Evolutionary conservation across 2,329 filamentous ascomycete species (phyloP).

Genomic region (Chalara sp.): DNA sequence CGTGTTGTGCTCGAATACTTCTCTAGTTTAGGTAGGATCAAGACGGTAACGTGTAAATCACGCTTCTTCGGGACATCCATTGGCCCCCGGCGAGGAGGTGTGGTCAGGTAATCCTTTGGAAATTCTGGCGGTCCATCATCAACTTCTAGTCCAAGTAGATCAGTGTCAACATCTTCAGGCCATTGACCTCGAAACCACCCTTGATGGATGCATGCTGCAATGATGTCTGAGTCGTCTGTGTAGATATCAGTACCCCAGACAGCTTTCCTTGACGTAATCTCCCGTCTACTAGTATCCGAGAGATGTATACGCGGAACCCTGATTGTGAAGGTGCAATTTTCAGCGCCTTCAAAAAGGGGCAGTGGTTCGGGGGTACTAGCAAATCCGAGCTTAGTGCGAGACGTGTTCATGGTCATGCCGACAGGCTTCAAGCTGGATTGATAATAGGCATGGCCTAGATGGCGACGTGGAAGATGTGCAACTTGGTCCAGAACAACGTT

Average conservation of each 20-base stretch:
- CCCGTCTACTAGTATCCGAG: constrained; percentile 61
- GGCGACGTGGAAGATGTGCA: constrained; percentile 62
- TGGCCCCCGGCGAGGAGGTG: constrained; percentile 54
- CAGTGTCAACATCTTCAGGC: constrained; percentile 67
- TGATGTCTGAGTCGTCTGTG: constrained; percentile 89
- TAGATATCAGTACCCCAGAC: constrained; percentile 94
- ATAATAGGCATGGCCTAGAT: constrained; percentile 83
- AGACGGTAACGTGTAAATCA: constrained; percentile 80
- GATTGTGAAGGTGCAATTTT: constrained; percentile 84
- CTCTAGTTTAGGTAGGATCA: constrained; percentile 74
- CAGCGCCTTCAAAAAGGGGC: constrained; percentile 64
- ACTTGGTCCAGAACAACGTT: constrained; percentile 67
- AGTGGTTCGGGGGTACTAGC: constrained; percentile 35
- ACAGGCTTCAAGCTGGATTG: constrained; percentile 53
- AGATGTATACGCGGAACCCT: constrained; percentile 79
- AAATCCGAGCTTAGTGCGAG: constrained; percentile 15
- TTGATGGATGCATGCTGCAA: constrained; percentile 87
- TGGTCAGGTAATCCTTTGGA: constrained; percentile 30
- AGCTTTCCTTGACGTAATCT: constrained; percentile 73
- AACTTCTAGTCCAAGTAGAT: constrained; percentile 53
- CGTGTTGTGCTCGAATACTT: constrained; percentile 70
- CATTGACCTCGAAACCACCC: constrained; percentile 91
- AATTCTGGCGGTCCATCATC: constrained; percentile 18
- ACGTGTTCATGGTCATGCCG: constrained; percentile 39
- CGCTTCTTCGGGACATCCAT: constrained; percentile 58